These are phyloP conservation scores for Jackrogersella minutella DNA, from an alignment of 495 filamentous ascomycete species.

Conservation along the genomic window DNA sequence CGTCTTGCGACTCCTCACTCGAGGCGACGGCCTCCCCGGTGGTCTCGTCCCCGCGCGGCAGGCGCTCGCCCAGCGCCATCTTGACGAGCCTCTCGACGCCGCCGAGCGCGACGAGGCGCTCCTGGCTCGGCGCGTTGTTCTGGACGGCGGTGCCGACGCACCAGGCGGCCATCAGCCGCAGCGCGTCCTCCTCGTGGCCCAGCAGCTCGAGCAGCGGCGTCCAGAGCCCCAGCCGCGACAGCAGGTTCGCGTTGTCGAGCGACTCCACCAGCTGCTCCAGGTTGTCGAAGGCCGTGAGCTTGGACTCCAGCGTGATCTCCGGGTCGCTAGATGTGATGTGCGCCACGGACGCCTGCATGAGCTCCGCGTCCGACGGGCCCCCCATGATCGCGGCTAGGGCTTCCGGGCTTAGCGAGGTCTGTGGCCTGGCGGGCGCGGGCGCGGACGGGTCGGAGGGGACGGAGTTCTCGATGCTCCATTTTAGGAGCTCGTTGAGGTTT, in stretches of 20 bases:
- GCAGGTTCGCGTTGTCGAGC: slow-evolving; percentile 95
- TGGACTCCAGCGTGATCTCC: slow-evolving; percentile 72
- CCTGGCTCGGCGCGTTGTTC: slow-evolving; percentile 87
- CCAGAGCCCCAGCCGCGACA: slow-evolving; percentile 81
- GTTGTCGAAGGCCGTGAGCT: slow-evolving; percentile 92
- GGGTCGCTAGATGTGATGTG: slow-evolving; percentile 69
- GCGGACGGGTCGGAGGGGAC: slow-evolving; percentile 52
- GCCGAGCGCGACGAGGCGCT: slow-evolving; percentile 74
- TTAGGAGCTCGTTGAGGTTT: slow-evolving; percentile 75
- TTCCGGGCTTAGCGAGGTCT: slow-evolving; percentile 64
- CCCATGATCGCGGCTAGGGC: slow-evolving; percentile 76
- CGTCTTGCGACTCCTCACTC: slow-evolving; percentile 63
- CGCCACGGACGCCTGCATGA: slow-evolving; percentile 85
- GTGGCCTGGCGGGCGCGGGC: slow-evolving; percentile 44
- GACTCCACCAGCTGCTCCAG: slow-evolving; percentile 91
- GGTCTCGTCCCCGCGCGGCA: slow-evolving; percentile 31
- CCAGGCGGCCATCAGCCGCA: slow-evolving; percentile 87
- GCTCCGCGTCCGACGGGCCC: slow-evolving; percentile 83
- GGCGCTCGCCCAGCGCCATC: slow-evolving; percentile 59
- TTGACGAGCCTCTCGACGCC: slow-evolving; percentile 73
- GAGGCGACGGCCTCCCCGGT: slow-evolving; percentile 16
- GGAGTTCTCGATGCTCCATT: slow-evolving; percentile 92
- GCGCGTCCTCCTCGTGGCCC: slow-evolving; percentile 68
- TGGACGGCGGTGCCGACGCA: slow-evolving; percentile 93
- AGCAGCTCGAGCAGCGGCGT: slow-evolving; percentile 75